Evolutionary conservation across 371 early-diverging fungal genomes (phyloP).

Genomic region (Mucor velutinosus): DNA sequence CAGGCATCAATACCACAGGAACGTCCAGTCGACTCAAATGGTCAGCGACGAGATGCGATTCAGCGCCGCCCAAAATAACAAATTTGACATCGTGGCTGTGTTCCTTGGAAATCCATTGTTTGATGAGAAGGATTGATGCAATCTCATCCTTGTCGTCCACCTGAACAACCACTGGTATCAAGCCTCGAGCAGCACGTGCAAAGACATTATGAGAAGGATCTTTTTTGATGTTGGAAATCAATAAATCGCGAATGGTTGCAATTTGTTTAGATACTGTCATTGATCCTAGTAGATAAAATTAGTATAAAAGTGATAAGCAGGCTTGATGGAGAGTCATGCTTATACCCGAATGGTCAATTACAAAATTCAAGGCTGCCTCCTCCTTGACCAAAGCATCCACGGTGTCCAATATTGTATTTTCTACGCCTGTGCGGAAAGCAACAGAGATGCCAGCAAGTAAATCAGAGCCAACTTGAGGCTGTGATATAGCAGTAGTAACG

Average conservation of each 20-base stretch:
- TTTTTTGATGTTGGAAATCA: slow-evolving; percentile 34
- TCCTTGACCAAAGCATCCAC: slow-evolving; percentile 57
- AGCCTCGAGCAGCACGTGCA: slow-evolving; percentile 59
- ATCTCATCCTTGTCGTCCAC: slow-evolving; percentile 75
- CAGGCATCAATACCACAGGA: slow-evolving; percentile 69
- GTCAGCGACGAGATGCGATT: slow-evolving; percentile 70
- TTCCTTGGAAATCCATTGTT: slow-evolving; percentile 34
- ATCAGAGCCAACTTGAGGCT: slow-evolving; percentile 38
- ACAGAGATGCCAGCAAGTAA: slow-evolving; percentile 58
- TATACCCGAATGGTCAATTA: slow-evolving; percentile 41
- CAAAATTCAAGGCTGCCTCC: slow-evolving; percentile 64
- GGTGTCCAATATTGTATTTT: slow-evolving; percentile 44
- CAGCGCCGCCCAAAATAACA: slow-evolving; percentile 70
- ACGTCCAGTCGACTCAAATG: slow-evolving; percentile 56
- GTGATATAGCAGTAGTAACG: slow-evolving; percentile 57
- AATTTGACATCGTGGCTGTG: slow-evolving; percentile 36
- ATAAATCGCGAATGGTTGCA: slow-evolving; percentile 55
- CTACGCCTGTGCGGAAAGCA: slow-evolving; percentile 60
- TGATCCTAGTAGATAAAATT: not conserved
- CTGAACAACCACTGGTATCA: slow-evolving; percentile 66
- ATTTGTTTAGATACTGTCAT: slow-evolving; percentile 70
- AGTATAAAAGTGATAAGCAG: not conserved
- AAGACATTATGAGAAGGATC: slow-evolving; percentile 35
- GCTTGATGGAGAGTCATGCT: not conserved
- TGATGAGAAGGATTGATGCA: slow-evolving; percentile 58